A percentile compares a stretch with the other conserved stretches of the same genome.
Conservation (phyloP, 352 stramenopile species). For the Globisporangium cystogenes region DNA sequence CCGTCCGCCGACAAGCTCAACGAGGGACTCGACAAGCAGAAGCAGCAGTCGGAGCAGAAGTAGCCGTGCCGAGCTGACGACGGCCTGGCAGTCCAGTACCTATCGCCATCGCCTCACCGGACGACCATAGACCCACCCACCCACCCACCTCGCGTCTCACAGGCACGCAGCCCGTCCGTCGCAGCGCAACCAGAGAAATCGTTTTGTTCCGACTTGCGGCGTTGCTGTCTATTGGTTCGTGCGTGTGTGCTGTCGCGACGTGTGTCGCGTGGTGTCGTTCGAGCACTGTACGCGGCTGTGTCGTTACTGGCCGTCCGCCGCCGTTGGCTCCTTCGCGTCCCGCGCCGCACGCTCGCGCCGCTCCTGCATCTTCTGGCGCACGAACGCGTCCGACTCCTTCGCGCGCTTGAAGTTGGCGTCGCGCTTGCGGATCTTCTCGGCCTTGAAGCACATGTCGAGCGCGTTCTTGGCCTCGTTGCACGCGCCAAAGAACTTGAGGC, state of each 20-base stretch:
- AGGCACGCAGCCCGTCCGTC: no score
- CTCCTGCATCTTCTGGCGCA: slow-evolving; percentile 77
- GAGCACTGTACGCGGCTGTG: not conserved
- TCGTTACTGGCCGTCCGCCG: not conserved
- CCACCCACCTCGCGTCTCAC: not conserved
- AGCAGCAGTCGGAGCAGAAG: slow-evolving; percentile 11
- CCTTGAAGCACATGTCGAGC: slow-evolving; percentile 74
- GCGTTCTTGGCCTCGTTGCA: slow-evolving; percentile 70
- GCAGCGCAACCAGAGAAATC: not conserved
- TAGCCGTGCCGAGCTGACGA: not conserved
- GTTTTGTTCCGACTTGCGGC: not conserved
- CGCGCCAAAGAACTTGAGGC: slow-evolving; percentile 70
- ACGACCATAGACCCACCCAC: not conserved
- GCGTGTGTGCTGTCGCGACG: no score
- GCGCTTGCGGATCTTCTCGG: slow-evolving; percentile 60
- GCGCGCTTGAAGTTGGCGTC: slow-evolving; percentile 60
- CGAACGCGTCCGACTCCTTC: slow-evolving; percentile 58
- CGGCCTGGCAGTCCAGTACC: not conserved
- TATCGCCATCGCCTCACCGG: not conserved
- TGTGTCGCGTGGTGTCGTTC: no score
- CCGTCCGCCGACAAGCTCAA: slow-evolving; percentile 51
- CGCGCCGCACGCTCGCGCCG: slow-evolving; percentile 36
- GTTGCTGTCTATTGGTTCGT: not conserved
- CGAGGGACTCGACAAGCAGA: slow-evolving; percentile 32
- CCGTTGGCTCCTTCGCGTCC: slow-evolving; percentile 7